Conservation (phyloP, 2,329 filamentous ascomycete genomes). For the Cytospora piceae region DNA sequence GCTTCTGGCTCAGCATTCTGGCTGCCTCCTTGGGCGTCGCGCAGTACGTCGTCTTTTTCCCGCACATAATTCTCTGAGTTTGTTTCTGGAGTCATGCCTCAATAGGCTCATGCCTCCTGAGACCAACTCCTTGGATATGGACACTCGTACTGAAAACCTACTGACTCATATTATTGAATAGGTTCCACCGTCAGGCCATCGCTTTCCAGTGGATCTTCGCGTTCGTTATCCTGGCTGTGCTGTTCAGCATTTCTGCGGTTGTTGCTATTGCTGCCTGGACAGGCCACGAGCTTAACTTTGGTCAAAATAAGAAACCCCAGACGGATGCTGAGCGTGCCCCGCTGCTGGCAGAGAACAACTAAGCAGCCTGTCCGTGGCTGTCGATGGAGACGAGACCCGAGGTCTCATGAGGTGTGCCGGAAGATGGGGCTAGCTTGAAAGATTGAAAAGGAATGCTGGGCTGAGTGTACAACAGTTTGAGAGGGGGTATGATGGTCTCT, state of each 20-base stretch:
- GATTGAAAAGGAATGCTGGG: not conserved
- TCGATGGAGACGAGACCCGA: too few relatives aligned
- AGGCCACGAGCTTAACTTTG: constrained; percentile 60
- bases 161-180: too few relatives aligned
- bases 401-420: not conserved
- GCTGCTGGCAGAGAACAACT: constrained; percentile 58
- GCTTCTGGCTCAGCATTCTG: constrained; percentile 76
- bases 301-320: constrained; percentile 42
- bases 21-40: constrained; percentile 75
- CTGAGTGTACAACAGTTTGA: not conserved
- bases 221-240: constrained; percentile 76
- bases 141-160: too few relatives aligned
- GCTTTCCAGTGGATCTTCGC: constrained; percentile 93
- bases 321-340: constrained; percentile 64
- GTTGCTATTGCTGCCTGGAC: constrained; percentile 68
- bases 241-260: constrained; percentile 70
- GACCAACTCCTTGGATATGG: too few relatives aligned
- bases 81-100: too few relatives aligned
- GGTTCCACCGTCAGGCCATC: constrained; percentile 69
- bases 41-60: constrained; percentile 48
- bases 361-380: constrained; percentile 15
- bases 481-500: not conserved
- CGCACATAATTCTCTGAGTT: too few relatives aligned
- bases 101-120: too few relatives aligned
- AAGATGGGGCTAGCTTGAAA: not conserved